Conservation (phyloP, 208 protist species). For the Wallacemonas sp. region DNA sequence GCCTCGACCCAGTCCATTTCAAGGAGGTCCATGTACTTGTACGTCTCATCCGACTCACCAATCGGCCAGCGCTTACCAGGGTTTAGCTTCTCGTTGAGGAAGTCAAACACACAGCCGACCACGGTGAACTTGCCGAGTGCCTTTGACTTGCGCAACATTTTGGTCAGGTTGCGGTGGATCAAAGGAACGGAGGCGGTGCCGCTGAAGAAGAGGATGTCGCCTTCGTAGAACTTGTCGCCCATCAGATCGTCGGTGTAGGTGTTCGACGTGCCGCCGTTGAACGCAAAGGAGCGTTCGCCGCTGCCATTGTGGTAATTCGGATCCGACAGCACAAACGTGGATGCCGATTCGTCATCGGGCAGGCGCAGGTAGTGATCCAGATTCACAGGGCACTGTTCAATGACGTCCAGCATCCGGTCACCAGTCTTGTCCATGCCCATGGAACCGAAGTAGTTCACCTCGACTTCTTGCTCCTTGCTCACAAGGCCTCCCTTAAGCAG, state of each 20-base stretch:
- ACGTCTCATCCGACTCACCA: conserved; percentile 29
- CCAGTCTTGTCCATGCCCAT: conserved; percentile 8
- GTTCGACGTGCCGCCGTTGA: conserved; percentile 18
- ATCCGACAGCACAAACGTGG: conserved; percentile 19
- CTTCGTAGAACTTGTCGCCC: conserved; percentile 25
- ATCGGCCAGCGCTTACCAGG: conserved; percentile 21
- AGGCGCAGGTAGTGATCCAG: conserved; percentile 11
- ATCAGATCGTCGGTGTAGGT: conserved; percentile 10
- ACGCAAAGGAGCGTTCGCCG: conserved; percentile 25
- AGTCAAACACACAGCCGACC: conserved; percentile 27
- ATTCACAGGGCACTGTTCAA: conserved; percentile 17
- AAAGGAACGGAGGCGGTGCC: conserved; percentile 14
- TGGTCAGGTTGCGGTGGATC: conserved; percentile 30
- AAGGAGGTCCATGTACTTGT: conserved; percentile 33
- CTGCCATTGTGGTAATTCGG: conserved; percentile 17
- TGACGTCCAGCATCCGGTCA: conserved; percentile 12
- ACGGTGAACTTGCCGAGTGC: conserved; percentile 18
- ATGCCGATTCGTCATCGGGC: not conserved
- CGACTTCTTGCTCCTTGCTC: not conserved
- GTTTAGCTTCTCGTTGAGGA: conserved; percentile 19
- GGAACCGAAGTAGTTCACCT: conserved; percentile 18
- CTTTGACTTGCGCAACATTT: conserved; percentile 15
- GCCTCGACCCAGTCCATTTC: conserved; percentile 32
- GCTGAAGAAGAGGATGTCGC: conserved; percentile 25
- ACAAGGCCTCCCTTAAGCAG: conserved; percentile 9